Evolutionary conservation across 129 eudicot species (phyloP).

Genomic region (Arctium lappa): DNA sequence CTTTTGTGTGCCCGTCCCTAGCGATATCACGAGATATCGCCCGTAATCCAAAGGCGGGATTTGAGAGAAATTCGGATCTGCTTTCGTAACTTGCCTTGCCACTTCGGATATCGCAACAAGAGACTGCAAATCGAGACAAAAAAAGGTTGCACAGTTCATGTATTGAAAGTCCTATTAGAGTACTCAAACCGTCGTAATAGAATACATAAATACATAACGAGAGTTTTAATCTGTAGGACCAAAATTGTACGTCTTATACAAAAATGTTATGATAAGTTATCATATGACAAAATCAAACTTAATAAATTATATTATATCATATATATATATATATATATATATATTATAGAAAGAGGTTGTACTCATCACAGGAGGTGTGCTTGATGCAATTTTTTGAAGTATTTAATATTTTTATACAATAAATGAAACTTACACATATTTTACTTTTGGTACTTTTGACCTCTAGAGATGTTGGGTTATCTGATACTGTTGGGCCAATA

Average conservation of each 20-base stretch:
- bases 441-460: too few species aligned
- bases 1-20: constrained; percentile 59
- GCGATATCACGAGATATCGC: constrained; percentile 42
- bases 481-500: not conserved
- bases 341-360: too few species aligned
- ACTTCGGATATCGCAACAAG: constrained; percentile 62
- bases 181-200: not conserved
- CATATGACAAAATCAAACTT: not conserved
- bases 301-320: too few species aligned
- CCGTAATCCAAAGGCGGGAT: constrained; percentile 32
- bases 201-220: not conserved
- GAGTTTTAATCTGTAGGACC: not conserved
- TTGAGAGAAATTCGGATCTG: constrained; percentile 36
- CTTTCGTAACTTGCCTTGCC: constrained; percentile 37
- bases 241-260: not conserved
- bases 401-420: too few species aligned
- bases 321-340: too few species aligned
- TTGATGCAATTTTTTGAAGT: not conserved
- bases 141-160: not conserved
- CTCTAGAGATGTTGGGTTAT: not conserved
- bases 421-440: not conserved
- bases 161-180: not conserved
- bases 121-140: constrained; percentile 34
- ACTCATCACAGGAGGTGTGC: too few species aligned
- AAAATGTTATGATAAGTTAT: not conserved